Conservation (phyloP, 257 asterid genomes). For the Solanum appendiculatum region DNA sequence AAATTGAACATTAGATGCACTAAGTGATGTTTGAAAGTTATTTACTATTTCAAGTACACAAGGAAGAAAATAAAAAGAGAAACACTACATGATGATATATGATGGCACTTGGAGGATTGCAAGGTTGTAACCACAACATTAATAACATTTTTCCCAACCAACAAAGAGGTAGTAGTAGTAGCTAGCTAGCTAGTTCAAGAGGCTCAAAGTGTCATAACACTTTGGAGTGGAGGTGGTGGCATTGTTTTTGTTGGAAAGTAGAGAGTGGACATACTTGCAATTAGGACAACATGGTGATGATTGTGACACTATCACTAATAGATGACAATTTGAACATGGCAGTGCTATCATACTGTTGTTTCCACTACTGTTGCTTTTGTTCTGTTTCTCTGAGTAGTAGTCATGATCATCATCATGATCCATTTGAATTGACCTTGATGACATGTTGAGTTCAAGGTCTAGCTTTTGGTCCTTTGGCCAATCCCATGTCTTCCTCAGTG, state of each 20-base stretch:
- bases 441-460: slow-evolving; percentile 44
- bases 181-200: not conserved
- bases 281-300: slow-evolving; percentile 52
- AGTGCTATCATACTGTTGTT: slow-evolving; percentile 37
- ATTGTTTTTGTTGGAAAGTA: not conserved
- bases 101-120: not conserved
- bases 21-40: not conserved
- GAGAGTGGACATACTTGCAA: slow-evolving; percentile 51
- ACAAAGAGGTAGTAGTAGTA: not conserved
- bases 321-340: slow-evolving; percentile 54
- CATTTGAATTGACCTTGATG: slow-evolving; percentile 7
- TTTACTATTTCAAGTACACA: not conserved
- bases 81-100: not conserved
- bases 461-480: slow-evolving; percentile 39
- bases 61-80: not conserved
- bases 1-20: not conserved
- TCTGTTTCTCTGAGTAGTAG: not conserved
- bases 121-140: not conserved
- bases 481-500: slow-evolving; percentile 34
- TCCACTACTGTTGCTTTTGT: not conserved
- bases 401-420: not conserved
- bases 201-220: not conserved
- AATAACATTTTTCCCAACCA: not conserved
- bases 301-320: slow-evolving; percentile 39
- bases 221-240: not conserved